Evolutionary conservation across 257 asterid genomes (phyloP), one percentile per base, ranked within the genome.

Genomic region (Leonotis leonurus): DNA sequence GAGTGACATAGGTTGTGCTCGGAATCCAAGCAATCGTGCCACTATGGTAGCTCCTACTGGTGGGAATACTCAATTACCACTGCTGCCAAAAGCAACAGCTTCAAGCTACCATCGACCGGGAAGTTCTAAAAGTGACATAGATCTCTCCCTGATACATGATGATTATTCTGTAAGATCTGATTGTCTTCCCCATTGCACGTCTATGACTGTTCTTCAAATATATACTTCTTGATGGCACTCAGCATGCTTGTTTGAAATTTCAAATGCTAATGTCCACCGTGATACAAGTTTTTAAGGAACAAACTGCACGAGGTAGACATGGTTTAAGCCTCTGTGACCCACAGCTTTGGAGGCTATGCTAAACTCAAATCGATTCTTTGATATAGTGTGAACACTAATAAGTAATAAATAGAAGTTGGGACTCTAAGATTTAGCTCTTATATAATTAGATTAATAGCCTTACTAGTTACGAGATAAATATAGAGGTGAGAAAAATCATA

Each of bases 161-260:
- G 92, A 84, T 60, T 85, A 83, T 75, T 90, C 97, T 65, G 97
- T 89, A 85, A 82, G 95, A 61, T 65, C 51, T 62, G 35, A 17
- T 9, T 58, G 29, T 59, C 64, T 62, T 61, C 18, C 46, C 37
- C 50, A 5, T 16, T 13, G 36, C 52, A 35, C 51, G 22, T 57
- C 55, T 43, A 41, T 20, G 39, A 48, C 49, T 49, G 48, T 35
- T 51, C 27, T 55, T 51, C 46, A 3, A 25, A 29, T 18, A 18
- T 59, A 17, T 12, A 24, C 3, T 57, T 64, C 46, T 52, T 29
- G 14, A 41, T 20, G 40, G 17, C 8, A 13, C 18, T 70, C 22
- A 10, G 25, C 26, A 18, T 33, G 59, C 21, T 70, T 59, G 27
- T n/a, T 53, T 30, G 24, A 65, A 46, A 20, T 39, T 44, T 65